Evolutionary conservation across 1,284 basidiomycete genomes (phyloP).

Genomic region (Calocybe gambosa): DNA sequence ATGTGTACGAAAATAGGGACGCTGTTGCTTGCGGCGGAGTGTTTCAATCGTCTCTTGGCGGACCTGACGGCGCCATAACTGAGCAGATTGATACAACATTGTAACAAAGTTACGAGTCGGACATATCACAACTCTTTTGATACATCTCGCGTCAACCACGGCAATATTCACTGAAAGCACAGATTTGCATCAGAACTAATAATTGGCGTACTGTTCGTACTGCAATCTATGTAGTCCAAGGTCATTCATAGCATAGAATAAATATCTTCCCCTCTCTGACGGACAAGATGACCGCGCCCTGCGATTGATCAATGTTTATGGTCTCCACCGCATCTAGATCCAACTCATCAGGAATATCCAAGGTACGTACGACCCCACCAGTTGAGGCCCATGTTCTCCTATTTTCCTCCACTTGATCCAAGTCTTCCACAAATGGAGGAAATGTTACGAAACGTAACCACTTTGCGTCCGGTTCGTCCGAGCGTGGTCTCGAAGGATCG

Average conservation of each 20-base stretch:
- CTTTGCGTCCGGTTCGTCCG: constrained; percentile 33
- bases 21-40: constrained; percentile 45
- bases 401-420: constrained; percentile 19
- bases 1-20: constrained; percentile 11
- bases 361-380: constrained; percentile 44
- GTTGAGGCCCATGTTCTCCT: constrained; percentile 19
- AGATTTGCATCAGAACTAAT: no score
- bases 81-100: no score
- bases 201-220: no score
- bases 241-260: constrained; percentile 61
- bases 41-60: neutral
- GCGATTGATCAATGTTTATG: constrained; percentile 70
- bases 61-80: neutral
- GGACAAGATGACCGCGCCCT: constrained; percentile 66
- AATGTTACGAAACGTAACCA: constrained; percentile 64
- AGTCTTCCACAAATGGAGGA: constrained; percentile 43
- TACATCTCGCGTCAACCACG: no score
- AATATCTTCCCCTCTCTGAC: constrained; percentile 64
- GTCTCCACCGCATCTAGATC: constrained; percentile 62
- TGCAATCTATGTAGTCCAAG: constrained; percentile 8
- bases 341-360: constrained; percentile 58
- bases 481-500: constrained; percentile 12
- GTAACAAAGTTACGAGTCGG: no score
- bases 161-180: no score
- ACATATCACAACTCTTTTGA: no score